Base-by-base conservation (phyloP, 2,329 filamentous ascomycete genomes). In the Aspergillus tamarii region DNA sequence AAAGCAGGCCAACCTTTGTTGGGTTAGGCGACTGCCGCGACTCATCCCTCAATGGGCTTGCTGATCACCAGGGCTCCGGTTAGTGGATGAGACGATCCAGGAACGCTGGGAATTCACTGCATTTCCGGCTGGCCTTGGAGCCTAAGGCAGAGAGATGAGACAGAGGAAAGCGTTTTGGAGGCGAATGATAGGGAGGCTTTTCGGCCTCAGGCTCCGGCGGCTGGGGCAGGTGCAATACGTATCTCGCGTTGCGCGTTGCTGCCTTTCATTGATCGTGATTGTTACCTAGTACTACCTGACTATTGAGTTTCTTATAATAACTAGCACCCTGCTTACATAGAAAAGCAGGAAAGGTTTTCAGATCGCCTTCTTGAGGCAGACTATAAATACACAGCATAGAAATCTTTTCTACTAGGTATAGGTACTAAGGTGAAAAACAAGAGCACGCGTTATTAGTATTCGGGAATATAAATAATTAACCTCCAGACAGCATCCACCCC, bases 1-100 rank as follows among this genome's bases (percentile, higher is more conserved):
- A 57, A 57, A 46, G 60, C 53, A 61, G 43, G 59, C 53, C 52
- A 52, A 61, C 41, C 57, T 56, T 43, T 39, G 57, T 66, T 64
- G n/a, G 62, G 64, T 63, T 52, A 57, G 60, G 10, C 36, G 30
- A 36, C 16, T 54, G 30, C 52, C 52, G 52, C n/a, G 41, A 59
- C 58, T 57, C 58, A 66, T 64, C 60, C 59, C 56, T 59, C 57
- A 53, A 63, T 62, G 59, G 57, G 60, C 58, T 64, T 65, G 65
- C 53, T 48, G 66, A 66, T 66, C 65, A 63, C 60, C 66, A 65
- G 63, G 60, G 64, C 66, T 65, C 62, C 61, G 61, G 59, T 66
- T 65, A 60, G 58, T 21, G 59, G 54, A 53, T 59, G 60, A 68
- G 64, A 56, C 57, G 62, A 69, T 65, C 64, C 67, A 68, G 67